These are phyloP conservation scores for Ambrosia artemisiifolia DNA, from an alignment of 129 eudicot species.

Conservation along the genomic window DNA sequence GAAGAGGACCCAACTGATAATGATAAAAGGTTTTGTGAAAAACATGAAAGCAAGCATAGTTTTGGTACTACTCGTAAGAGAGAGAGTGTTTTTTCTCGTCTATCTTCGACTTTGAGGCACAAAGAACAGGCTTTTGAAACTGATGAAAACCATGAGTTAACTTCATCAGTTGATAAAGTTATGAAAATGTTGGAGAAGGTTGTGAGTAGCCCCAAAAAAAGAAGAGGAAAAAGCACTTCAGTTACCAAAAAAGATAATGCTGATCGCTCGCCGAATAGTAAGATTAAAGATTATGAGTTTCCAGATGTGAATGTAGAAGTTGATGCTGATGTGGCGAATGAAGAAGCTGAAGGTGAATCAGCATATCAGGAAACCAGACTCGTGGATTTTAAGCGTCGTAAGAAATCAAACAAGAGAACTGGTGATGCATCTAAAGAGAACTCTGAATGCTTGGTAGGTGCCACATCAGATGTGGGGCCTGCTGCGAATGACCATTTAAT, in stretches of 20 bases:
- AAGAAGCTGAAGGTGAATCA: conserved; percentile 24
- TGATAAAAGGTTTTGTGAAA: not conserved
- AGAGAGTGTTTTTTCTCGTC: conserved; percentile 57
- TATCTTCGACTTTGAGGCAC: conserved; percentile 25
- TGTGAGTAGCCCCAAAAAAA: conserved; percentile 20
- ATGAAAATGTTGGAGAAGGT: conserved; percentile 42
- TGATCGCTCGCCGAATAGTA: not conserved
- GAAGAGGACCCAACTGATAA: conserved; percentile 15
- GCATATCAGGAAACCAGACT: conserved; percentile 42
- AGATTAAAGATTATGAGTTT: conserved; percentile 17
- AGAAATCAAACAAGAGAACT: conserved; percentile 32
- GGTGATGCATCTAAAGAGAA: conserved; percentile 15
- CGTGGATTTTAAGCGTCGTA: conserved; percentile 59
- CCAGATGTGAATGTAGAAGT: conserved; percentile 15
- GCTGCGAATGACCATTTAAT: conserved; percentile 1
- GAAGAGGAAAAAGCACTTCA: conserved; percentile 23
- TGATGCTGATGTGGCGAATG: conserved; percentile 10
- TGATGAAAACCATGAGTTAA: conserved; percentile 17
- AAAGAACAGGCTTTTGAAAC: conserved; percentile 24
- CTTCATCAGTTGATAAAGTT: conserved; percentile 43
- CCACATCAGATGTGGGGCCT: conserved; percentile 10
- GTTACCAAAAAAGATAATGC: conserved; percentile 12
- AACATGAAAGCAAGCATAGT: conserved; percentile 8
- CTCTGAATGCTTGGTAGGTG: conserved; percentile 12
- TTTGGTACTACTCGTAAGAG: conserved; percentile 25